A percentile compares a stretch with the other conserved stretches of the same genome.
Conservation (phyloP, 2,329 filamentous ascomycete species). For the Colletotrichum sp. region DNA sequence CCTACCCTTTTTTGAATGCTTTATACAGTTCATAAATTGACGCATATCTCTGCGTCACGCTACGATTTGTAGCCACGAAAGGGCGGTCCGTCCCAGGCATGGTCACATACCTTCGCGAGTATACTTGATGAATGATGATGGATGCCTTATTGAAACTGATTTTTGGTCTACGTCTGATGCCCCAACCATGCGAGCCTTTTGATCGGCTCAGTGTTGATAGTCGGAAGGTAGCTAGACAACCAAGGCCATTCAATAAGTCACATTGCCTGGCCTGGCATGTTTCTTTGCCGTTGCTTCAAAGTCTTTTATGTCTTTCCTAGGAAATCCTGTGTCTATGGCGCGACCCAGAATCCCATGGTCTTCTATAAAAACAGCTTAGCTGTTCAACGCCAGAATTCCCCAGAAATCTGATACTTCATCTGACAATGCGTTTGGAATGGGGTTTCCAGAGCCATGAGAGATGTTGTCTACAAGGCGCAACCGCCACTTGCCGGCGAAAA, state of each 20-base stretch:
- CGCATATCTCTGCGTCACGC: not conserved
- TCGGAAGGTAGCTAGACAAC: not conserved
- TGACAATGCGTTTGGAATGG: not conserved
- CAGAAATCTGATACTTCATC: not conserved
- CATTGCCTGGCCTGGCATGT: not conserved
- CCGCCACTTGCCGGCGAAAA: not conserved
- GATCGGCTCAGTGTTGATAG: not conserved
- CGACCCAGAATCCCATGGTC: not conserved
- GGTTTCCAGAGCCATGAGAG: not conserved
- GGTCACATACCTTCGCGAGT: not conserved
- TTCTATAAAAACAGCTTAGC: not conserved
- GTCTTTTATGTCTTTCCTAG: not conserved
- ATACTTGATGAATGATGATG: not conserved
- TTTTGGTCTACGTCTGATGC: not conserved
- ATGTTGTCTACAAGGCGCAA: not conserved
- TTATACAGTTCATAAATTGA: not conserved
- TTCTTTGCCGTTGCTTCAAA: not conserved
- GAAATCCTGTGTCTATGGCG: not conserved
- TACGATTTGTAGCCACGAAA: not conserved
- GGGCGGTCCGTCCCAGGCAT: too few species aligned
- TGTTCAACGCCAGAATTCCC: not conserved
- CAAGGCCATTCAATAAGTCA: accelerated
- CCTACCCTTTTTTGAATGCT: not conserved
- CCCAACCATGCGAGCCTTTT: not conserved
- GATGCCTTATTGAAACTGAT: not conserved